Base-by-base conservation (phyloP, 768 basidiomycete genomes). In the Guyanaporus albipodus region DNA sequence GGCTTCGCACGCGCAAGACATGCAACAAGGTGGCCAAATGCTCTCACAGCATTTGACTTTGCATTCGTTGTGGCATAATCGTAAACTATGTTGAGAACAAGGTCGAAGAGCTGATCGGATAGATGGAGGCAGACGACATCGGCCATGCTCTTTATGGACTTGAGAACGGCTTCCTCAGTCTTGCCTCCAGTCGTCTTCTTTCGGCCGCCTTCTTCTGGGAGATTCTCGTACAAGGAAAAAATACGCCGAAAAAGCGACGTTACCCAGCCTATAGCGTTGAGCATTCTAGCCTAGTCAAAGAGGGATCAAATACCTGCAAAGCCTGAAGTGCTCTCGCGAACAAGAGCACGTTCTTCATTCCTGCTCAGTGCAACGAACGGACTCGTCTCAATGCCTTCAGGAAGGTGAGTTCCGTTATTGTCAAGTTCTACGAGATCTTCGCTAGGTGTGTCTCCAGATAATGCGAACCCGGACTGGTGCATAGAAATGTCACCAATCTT, bases 181-280 rank as follows among this genome's bases (percentile, higher is more conserved):
- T 87, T 88, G n/a, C 89, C 89, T 19, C 89, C 89, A 2, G 90
- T 91, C 28, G 77, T 85, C 52, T 88, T 88, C 67, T 77, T 80
- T 69, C 81, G 82, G 5, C 95, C 95, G 10, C 90, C 92, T 67
- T 95, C 94, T 63, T 98, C 95, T 0, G 94, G 94, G 5, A 98
- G 71, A 61, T 95, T 94, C 69, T 93, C 90, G 60, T 87, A 94
- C 17, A 97, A 69, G 1, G 87, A 79, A 42, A 91, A 73, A 42
- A 91, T 80, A 9, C 89, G 79, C 14, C 87, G 74, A 58, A 91
- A 83, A 24, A 91, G 77, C 18, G 84, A 80, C 0, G 76, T 77
- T 11, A 91, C 82, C 89, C 90, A 91, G 59, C 87, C 90, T 89
- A 49, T 11, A 49, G 37, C 27, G 8, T 26, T 58, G 24, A 53